phyloP scores from a whole-genome alignment of 2,329 filamentous ascomycete genomes.

The Thelonectria blattea region DNA sequence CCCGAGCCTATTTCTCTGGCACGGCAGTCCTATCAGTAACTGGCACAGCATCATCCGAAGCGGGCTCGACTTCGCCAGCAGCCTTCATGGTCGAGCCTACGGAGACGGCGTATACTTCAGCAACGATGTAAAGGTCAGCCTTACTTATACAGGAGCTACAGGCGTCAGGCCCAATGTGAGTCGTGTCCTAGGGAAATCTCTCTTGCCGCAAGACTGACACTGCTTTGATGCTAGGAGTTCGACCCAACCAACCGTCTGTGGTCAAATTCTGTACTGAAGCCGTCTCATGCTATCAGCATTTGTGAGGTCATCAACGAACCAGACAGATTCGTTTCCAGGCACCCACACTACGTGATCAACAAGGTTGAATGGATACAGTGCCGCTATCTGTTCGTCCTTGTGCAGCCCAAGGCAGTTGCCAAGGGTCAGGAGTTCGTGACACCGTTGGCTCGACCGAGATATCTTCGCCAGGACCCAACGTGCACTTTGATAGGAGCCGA shows the following conservation, averaged over 20 bases:
- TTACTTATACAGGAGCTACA: constrained; percentile 14
- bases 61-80: constrained; percentile 74
- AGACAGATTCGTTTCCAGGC: constrained; percentile 58
- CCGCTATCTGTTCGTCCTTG: constrained; percentile 73
- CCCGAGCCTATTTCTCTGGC: constrained; percentile 85
- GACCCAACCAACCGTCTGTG: constrained; percentile 49
- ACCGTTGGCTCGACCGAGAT: constrained; percentile 13
- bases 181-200: too few relatives aligned
- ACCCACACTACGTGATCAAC: constrained; percentile 73
- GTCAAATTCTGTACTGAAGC: constrained; percentile 69
- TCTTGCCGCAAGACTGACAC: constrained; percentile 9
- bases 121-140: constrained; percentile 23
- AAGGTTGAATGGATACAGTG: constrained; percentile 89
- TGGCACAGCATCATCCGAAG: constrained; percentile 91
- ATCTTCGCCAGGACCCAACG: constrained; percentile 38
- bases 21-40: constrained; percentile 77
- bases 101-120: constrained; percentile 88
- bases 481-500: constrained; percentile 16
- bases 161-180: background rate
- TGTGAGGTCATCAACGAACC: constrained; percentile 87
- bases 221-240: background rate
- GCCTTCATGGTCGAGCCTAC: constrained; percentile 69
- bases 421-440: constrained; percentile 20
- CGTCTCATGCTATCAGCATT: constrained; percentile 69
- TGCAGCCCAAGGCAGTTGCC: constrained; percentile 20